A percentile compares a stretch with the other conserved stretches of the same genome.
phyloP scores from a whole-genome alignment of 495 filamentous ascomycete genomes.

The Rostrohypoxylon terebratum region DNA sequence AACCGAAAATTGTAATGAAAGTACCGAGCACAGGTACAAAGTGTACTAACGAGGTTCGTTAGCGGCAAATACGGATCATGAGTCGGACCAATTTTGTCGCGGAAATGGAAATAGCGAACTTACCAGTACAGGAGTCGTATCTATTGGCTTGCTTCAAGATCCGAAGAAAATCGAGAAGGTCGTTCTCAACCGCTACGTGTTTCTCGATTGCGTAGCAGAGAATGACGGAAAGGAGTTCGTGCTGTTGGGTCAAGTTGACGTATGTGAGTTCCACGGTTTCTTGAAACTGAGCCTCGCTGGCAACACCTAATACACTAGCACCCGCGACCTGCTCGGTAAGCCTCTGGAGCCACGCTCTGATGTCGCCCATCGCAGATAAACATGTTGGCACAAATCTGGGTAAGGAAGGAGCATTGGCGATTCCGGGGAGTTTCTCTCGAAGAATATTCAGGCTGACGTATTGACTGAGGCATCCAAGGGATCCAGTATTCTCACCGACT shows the following conservation, averaged over 20 bases:
- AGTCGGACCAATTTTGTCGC: not conserved
- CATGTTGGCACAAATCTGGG: constrained; percentile 73
- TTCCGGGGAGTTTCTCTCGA: constrained; percentile 45
- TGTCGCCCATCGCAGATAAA: constrained; percentile 74
- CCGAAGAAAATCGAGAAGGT: constrained; percentile 76
- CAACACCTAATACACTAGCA: constrained; percentile 73
- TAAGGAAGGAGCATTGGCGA: constrained; percentile 16
- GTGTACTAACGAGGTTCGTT: constrained; percentile 69
- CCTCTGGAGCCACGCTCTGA: constrained; percentile 76
- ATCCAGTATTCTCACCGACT: constrained; percentile 52
- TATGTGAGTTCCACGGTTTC: constrained; percentile 81
- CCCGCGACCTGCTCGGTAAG: constrained; percentile 79
- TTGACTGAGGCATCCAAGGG: constrained; percentile 49
- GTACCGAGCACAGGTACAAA: constrained; percentile 80
- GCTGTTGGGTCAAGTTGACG: constrained; percentile 79
- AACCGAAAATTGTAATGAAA: constrained; percentile 79
- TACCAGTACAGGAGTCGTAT: constrained; percentile 47
- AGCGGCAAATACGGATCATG: not conserved
- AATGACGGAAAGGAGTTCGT: constrained; percentile 85
- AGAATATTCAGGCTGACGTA: constrained; percentile 57
- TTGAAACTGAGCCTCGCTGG: constrained; percentile 71
- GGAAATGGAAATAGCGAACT: constrained; percentile 16
- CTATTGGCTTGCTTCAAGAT: constrained; percentile 66
- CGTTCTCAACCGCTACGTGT: constrained; percentile 71
- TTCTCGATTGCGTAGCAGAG: constrained; percentile 80